phyloP scores from a whole-genome alignment of 1,284 basidiomycete genomes.

The Pseudozyma sp. region DNA sequence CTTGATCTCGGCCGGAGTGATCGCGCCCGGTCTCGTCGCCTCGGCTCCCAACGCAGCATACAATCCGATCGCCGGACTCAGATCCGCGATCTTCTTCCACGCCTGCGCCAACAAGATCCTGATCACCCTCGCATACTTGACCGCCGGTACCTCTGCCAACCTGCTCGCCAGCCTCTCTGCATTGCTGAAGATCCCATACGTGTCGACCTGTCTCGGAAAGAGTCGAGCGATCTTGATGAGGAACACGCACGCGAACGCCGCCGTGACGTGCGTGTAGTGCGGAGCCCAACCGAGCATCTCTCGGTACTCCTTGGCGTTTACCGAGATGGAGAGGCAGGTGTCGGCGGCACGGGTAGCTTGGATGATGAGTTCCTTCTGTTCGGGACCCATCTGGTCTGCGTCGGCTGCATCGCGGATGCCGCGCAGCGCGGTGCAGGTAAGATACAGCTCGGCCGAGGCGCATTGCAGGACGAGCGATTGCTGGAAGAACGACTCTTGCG shows the following conservation, averaged over 20 bases:
- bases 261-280: slow-evolving; percentile 89
- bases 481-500: slow-evolving; percentile 83
- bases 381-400: slow-evolving; percentile 93
- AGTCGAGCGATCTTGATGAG: slow-evolving; percentile 89
- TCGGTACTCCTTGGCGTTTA: slow-evolving; percentile 80
- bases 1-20: slow-evolving; percentile 53
- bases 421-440: slow-evolving; percentile 88
- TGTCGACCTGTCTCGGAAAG: slow-evolving; percentile 83
- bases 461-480: slow-evolving; percentile 87
- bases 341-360: slow-evolving; percentile 91
- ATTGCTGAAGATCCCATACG: slow-evolving; percentile 78
- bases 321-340: slow-evolving; percentile 82
- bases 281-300: slow-evolving; percentile 87
- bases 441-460: slow-evolving; percentile 91
- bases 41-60: slow-evolving; percentile 50
- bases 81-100: slow-evolving; percentile 54
- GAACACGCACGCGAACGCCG: slow-evolving; percentile 90
- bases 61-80: slow-evolving; percentile 47
- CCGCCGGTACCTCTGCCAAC: slow-evolving; percentile 82
- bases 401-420: slow-evolving; percentile 75
- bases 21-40: slow-evolving; percentile 42
- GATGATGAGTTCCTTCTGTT: slow-evolving; percentile 91
- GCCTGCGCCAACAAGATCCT: slow-evolving; percentile 44
- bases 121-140: slow-evolving; percentile 50
- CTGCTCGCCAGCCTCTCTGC: slow-evolving; percentile 85